Evolutionary conservation across 768 basidiomycete genomes (phyloP), one percentile per base, ranked within the genome.

Genomic region (Strobilomyces confusus): DNA sequence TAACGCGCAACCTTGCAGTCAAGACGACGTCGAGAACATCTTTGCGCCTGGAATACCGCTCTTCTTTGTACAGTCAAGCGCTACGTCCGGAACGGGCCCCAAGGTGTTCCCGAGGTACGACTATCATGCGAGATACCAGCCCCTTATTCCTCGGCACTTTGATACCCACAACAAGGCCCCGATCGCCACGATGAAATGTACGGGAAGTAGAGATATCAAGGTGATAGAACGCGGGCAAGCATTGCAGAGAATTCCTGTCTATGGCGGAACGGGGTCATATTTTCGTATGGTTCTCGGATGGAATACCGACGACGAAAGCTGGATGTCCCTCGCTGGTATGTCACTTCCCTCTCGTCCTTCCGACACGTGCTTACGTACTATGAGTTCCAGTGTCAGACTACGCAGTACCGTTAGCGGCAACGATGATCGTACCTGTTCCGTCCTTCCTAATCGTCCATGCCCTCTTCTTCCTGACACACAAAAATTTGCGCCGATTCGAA

Each of bases 381-480:
- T 17, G 3, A 4, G 3, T 37, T 17, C 36, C 9, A 37, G 36
- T n/a, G 17, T 37, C 36, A 4, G 36, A 17, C 36, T 37, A 37
- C 36, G 36, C 36, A 17, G 36, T n/a, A 37, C 36, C 36, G 4
- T 57, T 30, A 25, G 65, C 62, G 4, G 60, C 56, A 8, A 55
- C 60, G 11, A 30, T 49, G 13, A 52, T 66, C 0, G 25, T 30
- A 9, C 15, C 54, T 13, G 37, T 57, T 38, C 58, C 57, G 6
- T 56, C 64, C 9, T 64, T 60, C 37, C 29, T 62, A 5, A 32
- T 57, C 22, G 55, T 66, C 7, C 60, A 64, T 13, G 58, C 54
- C 4, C 54, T 64, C 13, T 65, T 66, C 47, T n/a, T n/a, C n/a
- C n/a, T n/a, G n/a, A n/a, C n/a, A n/a, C n/a, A n/a, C n/a, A n/a